Evolutionary conservation across 306 rosid species (phyloP).

Genomic region (Macrotyloma uniflorum): DNA sequence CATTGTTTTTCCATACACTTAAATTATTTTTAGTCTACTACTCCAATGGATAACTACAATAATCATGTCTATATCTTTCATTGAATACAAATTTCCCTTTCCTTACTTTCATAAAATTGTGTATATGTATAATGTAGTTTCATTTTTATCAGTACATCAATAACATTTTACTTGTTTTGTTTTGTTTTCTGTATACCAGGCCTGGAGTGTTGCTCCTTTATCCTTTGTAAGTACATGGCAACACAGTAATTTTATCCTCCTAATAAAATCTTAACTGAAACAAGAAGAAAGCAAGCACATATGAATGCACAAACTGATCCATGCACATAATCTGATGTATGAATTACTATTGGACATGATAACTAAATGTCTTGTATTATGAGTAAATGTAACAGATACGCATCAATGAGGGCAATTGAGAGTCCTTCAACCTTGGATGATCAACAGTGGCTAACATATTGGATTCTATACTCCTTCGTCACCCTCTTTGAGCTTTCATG

Average conservation of each 20-base stretch:
- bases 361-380: constrained; percentile 2
- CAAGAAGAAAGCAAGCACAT: background rate
- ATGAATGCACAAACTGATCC: background rate
- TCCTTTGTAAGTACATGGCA: constrained; percentile 71
- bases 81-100: background rate
- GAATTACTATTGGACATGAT: background rate
- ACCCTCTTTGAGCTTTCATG: constrained; percentile 72
- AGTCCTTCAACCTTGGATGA: constrained; percentile 74
- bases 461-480: constrained; percentile 74
- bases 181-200: constrained; percentile 45
- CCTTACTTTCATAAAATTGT: background rate
- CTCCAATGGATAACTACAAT: background rate
- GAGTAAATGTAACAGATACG: constrained; percentile 51
- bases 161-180: constrained; percentile 3
- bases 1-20: background rate
- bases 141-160: background rate
- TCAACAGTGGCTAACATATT: constrained; percentile 86
- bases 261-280: background rate
- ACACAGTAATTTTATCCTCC: background rate
- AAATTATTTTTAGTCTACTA: background rate
- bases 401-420: constrained; percentile 81
- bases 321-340: constrained; percentile 9
- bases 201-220: constrained; percentile 81
- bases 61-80: background rate
- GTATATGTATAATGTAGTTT: background rate